A percentile compares a stretch with the other conserved stretches of the same genome.
Conservation (phyloP, 2,329 filamentous ascomycete species). For the Fusarium temperatum region DNA sequence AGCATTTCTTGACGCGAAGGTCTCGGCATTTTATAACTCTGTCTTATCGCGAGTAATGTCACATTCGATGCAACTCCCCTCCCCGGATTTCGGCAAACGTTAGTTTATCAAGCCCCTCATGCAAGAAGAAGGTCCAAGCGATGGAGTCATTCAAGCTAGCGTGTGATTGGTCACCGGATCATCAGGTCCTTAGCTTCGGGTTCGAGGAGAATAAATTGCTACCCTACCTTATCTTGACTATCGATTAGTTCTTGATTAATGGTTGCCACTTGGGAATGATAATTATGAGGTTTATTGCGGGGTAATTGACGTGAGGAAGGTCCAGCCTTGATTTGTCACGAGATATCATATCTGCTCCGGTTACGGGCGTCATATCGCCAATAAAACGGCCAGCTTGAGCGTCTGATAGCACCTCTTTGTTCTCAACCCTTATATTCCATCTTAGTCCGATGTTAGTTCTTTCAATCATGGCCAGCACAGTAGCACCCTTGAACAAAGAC, state of each 20-base stretch:
- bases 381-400: neutral
- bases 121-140: constrained; percentile 5
- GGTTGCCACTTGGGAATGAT: neutral
- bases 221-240: neutral
- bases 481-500: neutral
- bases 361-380: neutral
- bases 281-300: neutral
- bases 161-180: neutral
- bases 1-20: neutral
- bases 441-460: rapidly evolving
- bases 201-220: too few relatives aligned
- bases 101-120: neutral
- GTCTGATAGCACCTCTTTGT: neutral
- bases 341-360: neutral
- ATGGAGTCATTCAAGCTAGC: rapidly evolving
- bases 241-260: neutral
- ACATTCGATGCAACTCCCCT: neutral
- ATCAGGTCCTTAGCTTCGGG: neutral
- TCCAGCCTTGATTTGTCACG: neutral
- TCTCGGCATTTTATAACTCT: neutral
- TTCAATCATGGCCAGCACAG: neutral
- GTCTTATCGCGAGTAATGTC: neutral
- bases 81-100: constrained; percentile 8
- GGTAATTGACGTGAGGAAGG: neutral
- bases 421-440: neutral